Percentiles rank a stretch among this genome's conserved stretches.
phyloP scores from a whole-genome alignment of 176 grass and related monocot genomes.

The Thinopyrum elongatum region DNA sequence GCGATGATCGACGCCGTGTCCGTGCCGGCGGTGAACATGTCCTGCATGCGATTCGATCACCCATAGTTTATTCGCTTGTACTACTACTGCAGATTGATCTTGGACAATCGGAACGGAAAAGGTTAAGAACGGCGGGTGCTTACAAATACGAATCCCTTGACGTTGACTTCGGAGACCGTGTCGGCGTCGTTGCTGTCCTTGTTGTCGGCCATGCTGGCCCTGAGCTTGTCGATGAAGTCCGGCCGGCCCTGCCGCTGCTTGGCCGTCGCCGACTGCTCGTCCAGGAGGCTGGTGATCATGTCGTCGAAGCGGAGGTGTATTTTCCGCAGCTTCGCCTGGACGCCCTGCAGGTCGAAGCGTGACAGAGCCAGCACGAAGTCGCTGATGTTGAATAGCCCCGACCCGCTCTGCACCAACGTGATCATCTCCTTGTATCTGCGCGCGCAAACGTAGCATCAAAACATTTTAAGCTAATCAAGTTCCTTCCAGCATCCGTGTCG shows the following conservation, averaged over 20 bases:
- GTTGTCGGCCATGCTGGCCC: not conserved
- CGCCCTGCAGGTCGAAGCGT: slow-evolving; percentile 68
- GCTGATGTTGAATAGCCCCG: slow-evolving; percentile 68
- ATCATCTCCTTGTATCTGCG: slow-evolving; percentile 80
- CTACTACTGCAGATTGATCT: too few relatives aligned
- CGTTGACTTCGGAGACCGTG: slow-evolving; percentile 63
- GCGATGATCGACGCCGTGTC: slow-evolving; percentile 89
- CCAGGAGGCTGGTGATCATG: slow-evolving; percentile 62
- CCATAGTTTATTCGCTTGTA: too few relatives aligned
- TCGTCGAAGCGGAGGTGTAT: slow-evolving; percentile 57
- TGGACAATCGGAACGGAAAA: too few relatives aligned
- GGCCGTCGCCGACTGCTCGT: slow-evolving; percentile 53
- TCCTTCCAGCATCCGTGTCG: too few relatives aligned
- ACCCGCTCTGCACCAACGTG: slow-evolving; percentile 57
- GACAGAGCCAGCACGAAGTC: slow-evolving; percentile 74
- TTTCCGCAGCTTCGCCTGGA: slow-evolving; percentile 60
- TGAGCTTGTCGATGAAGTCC: slow-evolving; percentile 67
- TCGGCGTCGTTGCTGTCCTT: slow-evolving; percentile 44
- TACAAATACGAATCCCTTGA: slow-evolving; percentile 86
- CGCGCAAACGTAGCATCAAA: too few relatives aligned
- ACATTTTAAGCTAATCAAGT: not conserved
- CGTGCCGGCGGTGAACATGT: slow-evolving; percentile 90
- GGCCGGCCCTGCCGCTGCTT: slow-evolving; percentile 37
- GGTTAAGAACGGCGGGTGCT: not conserved
- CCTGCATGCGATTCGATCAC: slow-evolving; percentile 32